Evolutionary conservation across 2,329 filamentous ascomycete species (phyloP).

Genomic region (Diaporthe batatas): DNA sequence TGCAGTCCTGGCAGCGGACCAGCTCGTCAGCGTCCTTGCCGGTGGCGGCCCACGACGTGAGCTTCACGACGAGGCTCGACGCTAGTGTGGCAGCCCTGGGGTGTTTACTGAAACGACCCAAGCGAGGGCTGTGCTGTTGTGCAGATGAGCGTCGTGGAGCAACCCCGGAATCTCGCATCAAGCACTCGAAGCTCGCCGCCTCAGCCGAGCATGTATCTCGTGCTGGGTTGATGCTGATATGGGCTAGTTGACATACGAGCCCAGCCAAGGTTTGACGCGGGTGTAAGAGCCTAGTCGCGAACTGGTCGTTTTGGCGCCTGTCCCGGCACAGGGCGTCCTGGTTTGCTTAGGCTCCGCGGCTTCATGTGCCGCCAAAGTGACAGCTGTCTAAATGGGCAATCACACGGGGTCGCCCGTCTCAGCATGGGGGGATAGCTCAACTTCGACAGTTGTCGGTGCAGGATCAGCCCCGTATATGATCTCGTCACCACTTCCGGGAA

Average conservation of each 20-base stretch:
- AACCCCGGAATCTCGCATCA: background rate
- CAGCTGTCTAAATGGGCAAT: slow-evolving; percentile 7
- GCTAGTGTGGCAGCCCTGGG: slow-evolving; percentile 21
- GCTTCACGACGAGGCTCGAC: background rate
- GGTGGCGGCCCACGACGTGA: background rate
- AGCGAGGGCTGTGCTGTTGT: background rate
- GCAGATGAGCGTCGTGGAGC: background rate
- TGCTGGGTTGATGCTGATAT: background rate
- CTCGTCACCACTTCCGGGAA: background rate
- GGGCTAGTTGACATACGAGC: background rate
- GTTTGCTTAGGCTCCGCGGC: background rate
- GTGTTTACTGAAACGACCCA: slow-evolving; percentile 8
- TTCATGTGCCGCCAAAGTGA: background rate
- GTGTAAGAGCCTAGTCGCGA: slow-evolving; percentile 3
- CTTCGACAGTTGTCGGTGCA: background rate
- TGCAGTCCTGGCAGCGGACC: slow-evolving; percentile 3
- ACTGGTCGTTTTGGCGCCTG: background rate
- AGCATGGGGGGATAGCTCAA: background rate
- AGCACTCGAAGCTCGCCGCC: background rate
- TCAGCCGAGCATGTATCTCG: background rate
- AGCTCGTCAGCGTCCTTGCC: background rate
- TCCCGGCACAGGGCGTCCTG: slow-evolving; percentile 13
- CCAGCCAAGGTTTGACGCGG: slow-evolving; percentile 1
- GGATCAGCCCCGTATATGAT: background rate
- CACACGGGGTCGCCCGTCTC: slow-evolving; percentile 16